A percentile compares a stretch with the other conserved stretches of the same genome.
These are phyloP conservation scores for Stentor roeselii DNA, from an alignment of 73 alveolate species.

Conservation along the genomic window DNA sequence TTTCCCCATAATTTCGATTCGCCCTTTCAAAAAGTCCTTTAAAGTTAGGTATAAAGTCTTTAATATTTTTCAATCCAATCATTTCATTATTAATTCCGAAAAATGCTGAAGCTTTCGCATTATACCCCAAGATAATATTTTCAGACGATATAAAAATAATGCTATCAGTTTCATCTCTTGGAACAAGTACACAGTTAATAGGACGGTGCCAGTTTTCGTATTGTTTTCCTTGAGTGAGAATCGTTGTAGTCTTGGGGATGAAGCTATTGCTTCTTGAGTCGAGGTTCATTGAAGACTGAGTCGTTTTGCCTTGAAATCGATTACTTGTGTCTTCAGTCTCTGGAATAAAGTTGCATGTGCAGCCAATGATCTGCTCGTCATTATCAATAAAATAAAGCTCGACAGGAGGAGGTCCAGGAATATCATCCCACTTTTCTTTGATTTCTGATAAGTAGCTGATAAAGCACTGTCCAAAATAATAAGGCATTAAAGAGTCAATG, in stretches of 20 bases:
- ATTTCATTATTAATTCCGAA: neutral
- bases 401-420: neutral
- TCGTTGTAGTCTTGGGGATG: neutral
- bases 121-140: neutral
- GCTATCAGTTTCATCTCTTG: neutral
- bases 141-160: neutral
- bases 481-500: slow-evolving; percentile 3
- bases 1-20: neutral
- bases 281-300: neutral
- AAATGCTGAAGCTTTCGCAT: neutral
- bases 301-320: neutral
- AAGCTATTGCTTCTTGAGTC: neutral
- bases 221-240: neutral
- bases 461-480: neutral
- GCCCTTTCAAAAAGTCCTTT: neutral
- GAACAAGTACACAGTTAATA: neutral
- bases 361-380: neutral
- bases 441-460: neutral
- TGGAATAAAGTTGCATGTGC: neutral
- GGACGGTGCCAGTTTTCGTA: neutral
- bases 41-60: neutral
- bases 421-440: neutral
- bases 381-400: neutral
- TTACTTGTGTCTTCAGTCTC: neutral
- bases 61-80: neutral